phyloP scores from a whole-genome alignment of 306 rosid genomes.

The Quercus glauca region DNA sequence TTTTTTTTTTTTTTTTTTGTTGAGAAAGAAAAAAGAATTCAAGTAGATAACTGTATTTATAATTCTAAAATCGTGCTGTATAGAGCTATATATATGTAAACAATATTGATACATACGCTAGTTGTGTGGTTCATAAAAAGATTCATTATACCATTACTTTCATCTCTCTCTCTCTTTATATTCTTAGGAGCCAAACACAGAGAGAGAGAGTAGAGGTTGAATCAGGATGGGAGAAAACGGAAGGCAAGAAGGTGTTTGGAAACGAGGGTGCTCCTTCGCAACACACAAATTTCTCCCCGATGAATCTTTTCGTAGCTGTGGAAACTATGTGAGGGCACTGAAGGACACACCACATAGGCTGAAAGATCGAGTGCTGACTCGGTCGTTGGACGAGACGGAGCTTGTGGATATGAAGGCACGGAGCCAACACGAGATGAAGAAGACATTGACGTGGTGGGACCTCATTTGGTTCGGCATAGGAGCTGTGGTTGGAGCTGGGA shows the following conservation, averaged over 20 bases:
- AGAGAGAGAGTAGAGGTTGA: too few species aligned
- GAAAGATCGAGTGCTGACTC: conserved; percentile 43
- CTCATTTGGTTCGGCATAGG: conserved; percentile 87
- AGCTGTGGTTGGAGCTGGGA: conserved; percentile 81
- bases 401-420: conserved; percentile 58
- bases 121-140: too few species aligned
- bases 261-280: conserved; percentile 46
- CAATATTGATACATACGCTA: too few species aligned
- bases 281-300: conserved; percentile 72
- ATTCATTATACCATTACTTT: too few species aligned
- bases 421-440: conserved; percentile 79
- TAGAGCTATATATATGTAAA: too few species aligned
- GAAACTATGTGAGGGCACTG: conserved; percentile 46
- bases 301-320: conserved; percentile 69
- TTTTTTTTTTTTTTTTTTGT: too few species aligned
- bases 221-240: conserved; percentile 25
- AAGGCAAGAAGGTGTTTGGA: conserved; percentile 21
- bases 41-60: too few species aligned
- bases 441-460: conserved; percentile 91
- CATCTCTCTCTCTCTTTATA: too few species aligned
- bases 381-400: conserved; percentile 59
- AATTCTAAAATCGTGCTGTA: too few species aligned
- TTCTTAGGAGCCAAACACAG: too few species aligned
- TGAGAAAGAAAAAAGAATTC: too few species aligned
- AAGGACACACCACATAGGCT: conserved; percentile 51